Evolutionary conservation across 257 asterid species (phyloP), one percentile per base, ranked within the genome.

Genomic region (Osmanthus fragrans): DNA sequence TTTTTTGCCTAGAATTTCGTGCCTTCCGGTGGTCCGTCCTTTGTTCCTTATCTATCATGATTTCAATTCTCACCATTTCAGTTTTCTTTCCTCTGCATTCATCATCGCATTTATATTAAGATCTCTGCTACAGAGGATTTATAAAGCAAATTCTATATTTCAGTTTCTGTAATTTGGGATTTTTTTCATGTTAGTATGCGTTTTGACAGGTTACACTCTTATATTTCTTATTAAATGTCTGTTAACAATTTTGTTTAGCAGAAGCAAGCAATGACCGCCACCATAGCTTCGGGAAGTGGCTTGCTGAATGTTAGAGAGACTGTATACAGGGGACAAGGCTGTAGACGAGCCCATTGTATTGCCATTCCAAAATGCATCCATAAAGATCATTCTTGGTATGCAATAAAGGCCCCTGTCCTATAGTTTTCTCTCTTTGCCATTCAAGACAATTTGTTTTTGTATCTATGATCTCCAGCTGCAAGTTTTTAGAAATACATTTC

Each of bases 371-470:
- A 83, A 51, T 77, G 93, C 81, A 56, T 74, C 65, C 89, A 77
- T 45, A 85, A 85, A 73, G 89, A 86, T 78, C 82, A 85, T 64
- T 86, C 90, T 63, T 93, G 99, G 99, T 95, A 86, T 73, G 86
- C 69, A 40, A 36, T 10, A 58, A 40, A 33, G 10, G 80, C 15
- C 51, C 29, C 18, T 23, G 60, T 36, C 73, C 70, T 71, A 65
- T 32, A 63, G 30, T 27, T 63, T 63, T 63, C 16, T 63, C 33
- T 63, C 68, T 63, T 10, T 27, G 68, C 21, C 11, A 56, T 1
- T 19, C 27, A 56, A 9, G 27, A 6, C 66, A 56, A 56, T 56
- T 8, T 7, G 12, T 56, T 56, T 56, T 23, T 21, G 30, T 21
- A 56, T 56, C 66, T 56, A 56, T n/a, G 29, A 56, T 56, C 66